Base-by-base conservation (phyloP, 345 rosid species). In the Firmiana major region DNA sequence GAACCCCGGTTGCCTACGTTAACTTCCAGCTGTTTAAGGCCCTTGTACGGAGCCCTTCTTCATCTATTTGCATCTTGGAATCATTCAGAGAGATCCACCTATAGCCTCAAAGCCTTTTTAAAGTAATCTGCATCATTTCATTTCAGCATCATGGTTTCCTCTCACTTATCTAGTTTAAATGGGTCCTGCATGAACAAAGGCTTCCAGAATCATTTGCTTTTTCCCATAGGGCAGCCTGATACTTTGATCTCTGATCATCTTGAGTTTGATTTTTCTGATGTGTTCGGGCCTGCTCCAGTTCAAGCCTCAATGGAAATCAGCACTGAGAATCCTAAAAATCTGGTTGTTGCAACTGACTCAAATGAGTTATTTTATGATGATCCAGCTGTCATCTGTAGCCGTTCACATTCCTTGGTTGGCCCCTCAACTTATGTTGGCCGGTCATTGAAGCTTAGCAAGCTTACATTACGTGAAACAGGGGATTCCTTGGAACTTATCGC, bases 361-460 rank as follows among this genome's bases (percentile, higher is more conserved):
- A 58, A 54, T 59, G 86, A 82, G 70, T 81, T 84, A 75, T 22
- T 85, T 45, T 85, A 77, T 78, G 87, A 85, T 49, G 81, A 85
- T 63, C 90, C 88, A 4, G 79, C 46, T 75, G 83, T 82, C 72
- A 84, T 87, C 59, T 68, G 83, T 65, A 85, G 80, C 81, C 86
- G 87, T 1, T 85, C 90, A 24, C 88, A 84, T 81, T 85, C 90
- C 26, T 64, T 87, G 83, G 90, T 87, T 70, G 90, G 90, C 38
- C 90, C 90, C 55, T 87, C 87, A 59, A 73, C 78, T 49, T 87
- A 55, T 77, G 82, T 84, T 75, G 82, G 87, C 81, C 87, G 81
- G 42, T 87, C 88, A 26, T 64, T 82, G 82, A 87, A 82, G 81
- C 81, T 85, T 71, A 81, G 80, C 83, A 87, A 82, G 73, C 84